These are phyloP conservation scores for Fusarium beomiforme DNA, from an alignment of 2,329 filamentous ascomycete species.

Conservation along the genomic window DNA sequence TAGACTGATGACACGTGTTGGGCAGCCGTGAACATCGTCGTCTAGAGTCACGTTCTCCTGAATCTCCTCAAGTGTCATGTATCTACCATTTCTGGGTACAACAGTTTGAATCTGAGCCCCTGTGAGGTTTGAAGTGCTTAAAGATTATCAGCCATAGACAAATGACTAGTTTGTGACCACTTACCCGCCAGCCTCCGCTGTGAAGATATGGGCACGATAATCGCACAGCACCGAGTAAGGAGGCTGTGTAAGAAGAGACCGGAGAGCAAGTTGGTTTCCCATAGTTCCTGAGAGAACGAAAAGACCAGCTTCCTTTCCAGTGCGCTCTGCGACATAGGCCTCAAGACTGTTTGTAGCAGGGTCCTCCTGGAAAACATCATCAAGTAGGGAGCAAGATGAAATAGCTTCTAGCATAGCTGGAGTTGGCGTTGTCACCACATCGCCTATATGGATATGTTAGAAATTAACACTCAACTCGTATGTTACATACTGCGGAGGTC, in stretches of 20 bases:
- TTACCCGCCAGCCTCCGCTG: conserved; percentile 71
- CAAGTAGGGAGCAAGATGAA: conserved; percentile 75
- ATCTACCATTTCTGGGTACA: conserved; percentile 73
- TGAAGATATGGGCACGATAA: conserved; percentile 78
- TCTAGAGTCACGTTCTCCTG: conserved; percentile 70
- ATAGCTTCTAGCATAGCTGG: conserved; percentile 85
- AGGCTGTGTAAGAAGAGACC: conserved; percentile 80
- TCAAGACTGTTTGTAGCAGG: conserved; percentile 81
- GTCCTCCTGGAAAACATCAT: conserved; percentile 88
- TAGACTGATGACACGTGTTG: conserved; percentile 82
- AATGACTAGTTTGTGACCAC: conserved; percentile 17
- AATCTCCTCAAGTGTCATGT: conserved; percentile 83
- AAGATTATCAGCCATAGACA: background rate
- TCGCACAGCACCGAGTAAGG: conserved; percentile 86
- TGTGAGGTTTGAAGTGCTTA: conserved; percentile 74
- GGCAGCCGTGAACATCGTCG: conserved; percentile 80
- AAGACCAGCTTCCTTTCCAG: conserved; percentile 79
- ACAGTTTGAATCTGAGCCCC: conserved; percentile 76
- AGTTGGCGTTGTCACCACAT: conserved; percentile 77
- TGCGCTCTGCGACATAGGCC: conserved; percentile 74
- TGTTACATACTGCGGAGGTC: conserved; percentile 52
- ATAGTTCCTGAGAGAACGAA: conserved; percentile 92
- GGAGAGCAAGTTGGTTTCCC: conserved; percentile 89
- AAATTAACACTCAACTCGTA: background rate
- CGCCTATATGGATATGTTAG: conserved; percentile 49